Evolutionary conservation across 257 asterid species (phyloP), one percentile per base, ranked within the genome.

Genomic region (Schizonepeta tenuifolia): DNA sequence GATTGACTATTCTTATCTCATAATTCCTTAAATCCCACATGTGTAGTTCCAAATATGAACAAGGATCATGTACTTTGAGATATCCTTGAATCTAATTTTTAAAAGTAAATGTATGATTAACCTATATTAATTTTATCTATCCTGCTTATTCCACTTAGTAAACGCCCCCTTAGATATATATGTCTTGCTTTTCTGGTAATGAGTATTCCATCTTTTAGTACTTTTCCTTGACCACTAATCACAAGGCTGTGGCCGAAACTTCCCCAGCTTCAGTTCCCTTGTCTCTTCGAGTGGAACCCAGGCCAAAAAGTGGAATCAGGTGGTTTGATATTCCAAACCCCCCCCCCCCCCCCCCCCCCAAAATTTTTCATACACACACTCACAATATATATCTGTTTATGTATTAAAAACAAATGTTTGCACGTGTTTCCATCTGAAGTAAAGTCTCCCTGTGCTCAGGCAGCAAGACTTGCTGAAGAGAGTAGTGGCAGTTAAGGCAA

Each of bases 201-300:
- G 50, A 14, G 38, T 70, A 7, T 78, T 22, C n/a, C n/a, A 4
- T 57, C 12, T 40, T n/a, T n/a, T 56, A 31, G 36, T 31, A 7
- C 36, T 41, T 70, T 76, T 75, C 91, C 86, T 86, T 86, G 73
- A 88, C 89, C 67, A 70, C 71, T 60, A 63, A 55, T 70, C 83
- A 91, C 99, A 82, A 84, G 69, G 99, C 98, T 74, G 99, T 94
- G 66, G 83, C 99, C 59, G 96, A 94, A 79, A 75, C 97, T 68
- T 78, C 99, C 71, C 71, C 93, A 10, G 85, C 93, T 51, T 50
- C 90, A 54, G 84, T 94, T 51, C 97, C 99, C 72, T 76, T 94
- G 93, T 87, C 99, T 6, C 97, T 88, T 69, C 95, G 97, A 57
- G 97, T 94, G 73, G 99, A 91, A 81, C 99, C 99, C 73, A 94